Evolutionary conservation across 306 rosid species (phyloP).

Genomic region (Leucaena leucocephala): DNA sequence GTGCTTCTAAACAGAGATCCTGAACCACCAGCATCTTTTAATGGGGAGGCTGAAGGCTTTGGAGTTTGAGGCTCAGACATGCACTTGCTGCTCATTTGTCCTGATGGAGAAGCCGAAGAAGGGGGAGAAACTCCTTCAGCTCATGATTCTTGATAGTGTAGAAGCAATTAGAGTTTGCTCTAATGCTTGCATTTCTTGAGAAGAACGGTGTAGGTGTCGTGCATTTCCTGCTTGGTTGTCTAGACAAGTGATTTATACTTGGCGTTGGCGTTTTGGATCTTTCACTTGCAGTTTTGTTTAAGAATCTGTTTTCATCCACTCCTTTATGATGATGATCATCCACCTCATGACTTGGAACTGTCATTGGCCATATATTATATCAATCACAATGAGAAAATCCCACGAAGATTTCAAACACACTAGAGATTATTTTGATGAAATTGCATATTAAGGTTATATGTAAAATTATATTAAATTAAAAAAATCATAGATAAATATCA

Average conservation of each 20-base stretch:
- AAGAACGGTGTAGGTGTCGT: constrained; percentile 41
- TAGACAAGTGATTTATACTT: constrained; percentile 42
- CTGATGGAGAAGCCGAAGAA: constrained; percentile 21
- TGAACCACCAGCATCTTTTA: background rate
- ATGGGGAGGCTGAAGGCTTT: constrained; percentile 23
- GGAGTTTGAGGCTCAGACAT: constrained; percentile 45
- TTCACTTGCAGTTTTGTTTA: constrained; percentile 48
- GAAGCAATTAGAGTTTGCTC: constrained; percentile 24
- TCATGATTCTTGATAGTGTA: constrained; percentile 40
- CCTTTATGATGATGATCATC: constrained; percentile 40
- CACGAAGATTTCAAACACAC: background rate
- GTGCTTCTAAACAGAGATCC: constrained; percentile 48
- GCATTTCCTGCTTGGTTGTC: constrained; percentile 43
- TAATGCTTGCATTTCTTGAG: constrained; percentile 35
- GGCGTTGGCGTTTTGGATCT: constrained; percentile 78
- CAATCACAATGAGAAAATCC: constrained; percentile 12
- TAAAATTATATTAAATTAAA: too few relatives aligned
- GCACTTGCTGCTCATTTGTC: constrained; percentile 38
- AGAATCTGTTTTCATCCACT: constrained; percentile 44
- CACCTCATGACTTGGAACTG: constrained; percentile 27
- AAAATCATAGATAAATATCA: too few relatives aligned
- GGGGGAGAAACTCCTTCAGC: constrained; percentile 38
- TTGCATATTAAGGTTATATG: too few relatives aligned
- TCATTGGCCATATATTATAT: constrained; percentile 34
- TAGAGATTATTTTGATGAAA: too few relatives aligned